A percentile compares a stretch with the other conserved stretches of the same genome.
Conservation (phyloP, 768 basidiomycete species). For the Rhodosporidiobolus sp. region DNA sequence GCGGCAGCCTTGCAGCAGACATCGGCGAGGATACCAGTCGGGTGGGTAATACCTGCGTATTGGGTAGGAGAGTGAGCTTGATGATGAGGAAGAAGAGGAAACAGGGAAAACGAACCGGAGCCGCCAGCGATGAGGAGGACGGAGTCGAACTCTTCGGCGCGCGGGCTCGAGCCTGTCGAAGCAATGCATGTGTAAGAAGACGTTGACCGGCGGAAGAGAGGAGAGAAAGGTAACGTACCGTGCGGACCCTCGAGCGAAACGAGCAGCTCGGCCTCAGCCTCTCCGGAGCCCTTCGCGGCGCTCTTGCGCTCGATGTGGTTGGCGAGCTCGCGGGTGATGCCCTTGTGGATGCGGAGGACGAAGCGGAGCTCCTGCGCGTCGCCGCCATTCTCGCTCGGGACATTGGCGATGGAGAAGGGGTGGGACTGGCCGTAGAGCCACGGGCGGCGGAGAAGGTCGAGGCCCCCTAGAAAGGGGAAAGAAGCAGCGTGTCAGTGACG, state of each 20-base stretch:
- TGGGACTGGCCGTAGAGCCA: conserved; percentile 31
- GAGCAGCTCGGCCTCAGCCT: neutral
- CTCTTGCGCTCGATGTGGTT: neutral
- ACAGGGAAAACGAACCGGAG: neutral
- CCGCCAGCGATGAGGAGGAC: conserved; percentile 36
- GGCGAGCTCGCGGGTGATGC: conserved; percentile 27
- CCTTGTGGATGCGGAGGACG: conserved; percentile 31
- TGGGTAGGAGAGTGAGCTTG: too few relatives aligned
- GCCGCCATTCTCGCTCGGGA: neutral
- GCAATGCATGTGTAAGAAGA: too few relatives aligned
- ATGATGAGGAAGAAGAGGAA: neutral
- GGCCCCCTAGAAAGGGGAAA: neutral
- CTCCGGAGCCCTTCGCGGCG: neutral
- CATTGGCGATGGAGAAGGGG: conserved; percentile 35
- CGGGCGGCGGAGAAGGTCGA: conserved; percentile 21
- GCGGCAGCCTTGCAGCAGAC: conserved; percentile 1
- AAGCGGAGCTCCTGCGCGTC: conserved; percentile 26
- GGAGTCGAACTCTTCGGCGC: conserved; percentile 9
- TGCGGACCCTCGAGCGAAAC: conserved; percentile 34
- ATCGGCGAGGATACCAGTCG: neutral
- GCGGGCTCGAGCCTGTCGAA: neutral
- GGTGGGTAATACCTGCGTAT: conserved; percentile 32
- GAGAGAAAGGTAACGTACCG: conserved; percentile 3
- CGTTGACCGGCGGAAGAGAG: rapidly evolving
- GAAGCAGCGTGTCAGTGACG: neutral